Conservation (phyloP, 2,329 filamentous ascomycete species). For the Periconia macrospinosa region DNA sequence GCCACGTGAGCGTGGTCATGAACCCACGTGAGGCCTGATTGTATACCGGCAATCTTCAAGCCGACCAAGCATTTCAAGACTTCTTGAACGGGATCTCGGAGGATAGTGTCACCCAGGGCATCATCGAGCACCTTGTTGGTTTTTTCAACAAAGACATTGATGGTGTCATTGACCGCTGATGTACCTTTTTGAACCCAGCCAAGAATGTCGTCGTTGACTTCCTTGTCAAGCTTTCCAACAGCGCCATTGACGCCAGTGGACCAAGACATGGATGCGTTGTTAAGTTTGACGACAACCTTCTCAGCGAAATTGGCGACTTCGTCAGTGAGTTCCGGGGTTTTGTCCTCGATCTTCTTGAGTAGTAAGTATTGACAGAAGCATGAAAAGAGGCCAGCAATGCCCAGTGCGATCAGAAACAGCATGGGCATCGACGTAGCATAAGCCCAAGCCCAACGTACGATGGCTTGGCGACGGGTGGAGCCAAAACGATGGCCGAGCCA, state of each 20-base stretch:
- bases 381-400: conserved; percentile 77
- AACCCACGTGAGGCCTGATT: conserved; percentile 92
- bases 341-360: conserved; percentile 70
- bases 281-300: conserved; percentile 72
- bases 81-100: conserved; percentile 75
- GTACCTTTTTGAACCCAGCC: conserved; percentile 87
- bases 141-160: conserved; percentile 78
- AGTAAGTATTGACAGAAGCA: conserved; percentile 82
- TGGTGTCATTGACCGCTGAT: conserved; percentile 77
- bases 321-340: conserved; percentile 73
- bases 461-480: conserved; percentile 65
- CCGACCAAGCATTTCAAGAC: conserved; percentile 86
- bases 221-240: conserved; percentile 64
- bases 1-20: conserved; percentile 80
- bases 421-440: conserved; percentile 85
- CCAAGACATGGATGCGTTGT: conserved; percentile 76
- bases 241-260: conserved; percentile 73
- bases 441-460: conserved; percentile 80
- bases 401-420: conserved; percentile 83
- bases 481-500: conserved; percentile 68
- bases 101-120: conserved; percentile 80
- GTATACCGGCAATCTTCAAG: conserved; percentile 80
- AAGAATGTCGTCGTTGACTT: conserved; percentile 83
- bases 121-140: conserved; percentile 73
- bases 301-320: conserved; percentile 80